Evolutionary conservation across 2,329 filamentous ascomycete genomes (phyloP).

Genomic region (Epichloe baconii): DNA sequence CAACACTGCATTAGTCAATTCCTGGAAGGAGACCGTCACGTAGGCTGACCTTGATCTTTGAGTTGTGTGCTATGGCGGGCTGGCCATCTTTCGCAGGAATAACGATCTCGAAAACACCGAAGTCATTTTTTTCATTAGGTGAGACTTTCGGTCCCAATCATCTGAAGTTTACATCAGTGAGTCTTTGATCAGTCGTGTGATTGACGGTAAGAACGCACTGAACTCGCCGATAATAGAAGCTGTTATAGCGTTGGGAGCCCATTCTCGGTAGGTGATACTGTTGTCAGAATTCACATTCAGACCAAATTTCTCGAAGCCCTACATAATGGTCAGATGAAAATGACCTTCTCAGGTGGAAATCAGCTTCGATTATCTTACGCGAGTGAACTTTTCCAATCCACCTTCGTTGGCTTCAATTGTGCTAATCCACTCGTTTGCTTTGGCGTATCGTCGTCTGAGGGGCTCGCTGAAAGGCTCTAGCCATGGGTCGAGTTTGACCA

Average conservation of each 20-base stretch:
- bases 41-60: conserved; percentile 73
- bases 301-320: conserved; percentile 81
- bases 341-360: not conserved
- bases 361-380: conserved; percentile 32
- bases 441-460: conserved; percentile 62
- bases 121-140: conserved; percentile 75
- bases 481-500: conserved; percentile 79
- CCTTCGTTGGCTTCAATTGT: conserved; percentile 74
- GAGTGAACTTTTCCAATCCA: conserved; percentile 82
- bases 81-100: conserved; percentile 62
- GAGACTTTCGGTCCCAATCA: conserved; percentile 70
- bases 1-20: not conserved
- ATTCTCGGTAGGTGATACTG: conserved; percentile 86
- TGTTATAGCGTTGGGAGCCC: conserved; percentile 79
- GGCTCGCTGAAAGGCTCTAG: conserved; percentile 72
- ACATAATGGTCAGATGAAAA: not conserved
- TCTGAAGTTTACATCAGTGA: conserved; percentile 38
- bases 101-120: conserved; percentile 75
- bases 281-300: conserved; percentile 71
- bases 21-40: not conserved
- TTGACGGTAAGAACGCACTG: conserved; percentile 46
- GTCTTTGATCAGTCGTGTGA: conserved; percentile 2
- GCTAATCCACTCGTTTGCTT: conserved; percentile 77
- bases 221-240: conserved; percentile 91
- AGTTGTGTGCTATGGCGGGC: conserved; percentile 77